Evolutionary conservation across 441 rosid genomes (phyloP), one percentile per base, ranked within the genome.

Genomic region (Brassica hybrid): DNA sequence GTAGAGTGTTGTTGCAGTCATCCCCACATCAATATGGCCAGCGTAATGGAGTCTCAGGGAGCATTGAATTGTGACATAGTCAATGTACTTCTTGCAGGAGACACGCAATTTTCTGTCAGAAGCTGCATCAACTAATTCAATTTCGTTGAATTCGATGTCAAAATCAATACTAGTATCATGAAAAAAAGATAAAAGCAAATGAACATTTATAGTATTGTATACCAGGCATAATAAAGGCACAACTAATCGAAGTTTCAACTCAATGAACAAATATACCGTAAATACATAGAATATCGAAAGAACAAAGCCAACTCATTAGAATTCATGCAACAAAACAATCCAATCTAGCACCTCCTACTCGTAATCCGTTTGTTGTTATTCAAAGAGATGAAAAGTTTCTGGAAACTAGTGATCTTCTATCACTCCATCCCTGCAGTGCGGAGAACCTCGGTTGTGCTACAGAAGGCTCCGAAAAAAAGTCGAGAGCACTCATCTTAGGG

Each of bases 51-150:
- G 71, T 54, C 36, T 36, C 19, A 8, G 48, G 45, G 62, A 52
- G 70, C 60, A 12, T 36, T 13, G 52, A 58, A 70, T 17, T 30
- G 10, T 69, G 74, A 76, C 11, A 27, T 21, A 54, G 34, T 70
- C 76, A 64, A 63, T 76, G 75, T 76, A 52, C 58, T 38, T 76
- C 45, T 62, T 64, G 66, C n/a, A 70, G 67, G 72, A 32, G 41
- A 61, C 27, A n/a, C 60, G 19, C 36, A 43, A 12, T 43, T 65
- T 10, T 65, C 5, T 71, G 80, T 64, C 71, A 43, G 80, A 38
- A 27, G 38, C 5, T 71, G 38, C 6, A n/a, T 19, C 56, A 9
- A 18, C 27, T 23, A 27, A 17, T 16, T 76, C 70, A 54, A 54
- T 23, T 8, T 12, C 70, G 38, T 70, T 70, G 13, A 77, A 27